A percentile compares a stretch with the other conserved stretches of the same genome.
Conservation (phyloP, 2,329 filamentous ascomycete genomes). For the Bisporella sp. region DNA sequence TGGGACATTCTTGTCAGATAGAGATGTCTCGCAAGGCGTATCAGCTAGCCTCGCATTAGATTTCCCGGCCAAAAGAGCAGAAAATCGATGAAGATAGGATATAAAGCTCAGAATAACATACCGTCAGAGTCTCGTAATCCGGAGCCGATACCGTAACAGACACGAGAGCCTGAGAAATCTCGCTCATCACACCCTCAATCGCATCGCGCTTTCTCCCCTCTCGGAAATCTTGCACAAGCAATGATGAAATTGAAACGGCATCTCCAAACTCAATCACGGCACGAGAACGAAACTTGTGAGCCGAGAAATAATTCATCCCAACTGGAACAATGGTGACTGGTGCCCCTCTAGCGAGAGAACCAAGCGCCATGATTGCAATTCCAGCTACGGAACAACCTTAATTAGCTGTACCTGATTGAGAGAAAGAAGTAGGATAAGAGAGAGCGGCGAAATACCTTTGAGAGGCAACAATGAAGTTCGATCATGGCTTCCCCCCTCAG, state of each 20-base stretch:
- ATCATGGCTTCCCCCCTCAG: conserved; percentile 93
- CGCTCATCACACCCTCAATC: conserved; percentile 74
- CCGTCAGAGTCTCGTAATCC: conserved; percentile 92
- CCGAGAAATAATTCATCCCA: conserved; percentile 98
- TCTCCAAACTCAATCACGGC: conserved; percentile 91
- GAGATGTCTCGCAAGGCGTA: conserved; percentile 83
- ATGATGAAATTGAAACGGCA: conserved; percentile 77
- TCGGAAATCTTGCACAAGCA: conserved; percentile 76
- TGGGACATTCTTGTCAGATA: conserved; percentile 83
- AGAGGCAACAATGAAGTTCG: conserved; percentile 84
- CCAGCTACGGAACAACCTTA: conserved; percentile 1
- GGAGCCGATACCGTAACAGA: conserved; percentile 90
- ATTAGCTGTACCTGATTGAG: background rate
- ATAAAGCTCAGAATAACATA: conserved; percentile 28
- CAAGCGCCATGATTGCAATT: conserved; percentile 93
- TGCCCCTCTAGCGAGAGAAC: conserved; percentile 74
- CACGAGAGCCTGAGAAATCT: conserved; percentile 74
- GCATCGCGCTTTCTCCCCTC: conserved; percentile 75
- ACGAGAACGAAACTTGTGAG: conserved; percentile 93
- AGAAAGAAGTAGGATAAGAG: too few relatives aligned
- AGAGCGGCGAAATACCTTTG: conserved; percentile 46
- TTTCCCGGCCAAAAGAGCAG: conserved; percentile 30
- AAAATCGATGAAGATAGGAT: background rate
- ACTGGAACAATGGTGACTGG: conserved; percentile 88
- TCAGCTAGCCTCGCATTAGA: background rate